Conservation (phyloP, 1,284 basidiomycete species). For the Ustilago hordei region DNA sequence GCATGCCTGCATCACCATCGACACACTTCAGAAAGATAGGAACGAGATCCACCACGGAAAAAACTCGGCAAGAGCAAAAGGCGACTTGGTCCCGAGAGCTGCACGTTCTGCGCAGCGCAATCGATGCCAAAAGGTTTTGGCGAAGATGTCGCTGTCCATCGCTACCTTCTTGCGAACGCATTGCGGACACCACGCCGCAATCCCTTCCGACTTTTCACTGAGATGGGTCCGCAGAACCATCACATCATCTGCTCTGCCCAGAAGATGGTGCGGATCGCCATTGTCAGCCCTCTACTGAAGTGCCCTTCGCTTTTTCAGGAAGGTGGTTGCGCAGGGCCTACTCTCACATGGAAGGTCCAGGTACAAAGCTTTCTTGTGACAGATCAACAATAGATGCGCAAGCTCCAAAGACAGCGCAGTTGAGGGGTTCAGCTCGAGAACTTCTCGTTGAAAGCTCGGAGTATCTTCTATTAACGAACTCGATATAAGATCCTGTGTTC, state of each 20-base stretch:
- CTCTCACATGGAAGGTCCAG: neutral
- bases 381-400: neutral
- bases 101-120: neutral
- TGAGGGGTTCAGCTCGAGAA: too few species aligned
- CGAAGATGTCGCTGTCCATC: too few species aligned
- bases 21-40: neutral
- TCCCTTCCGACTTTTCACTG: neutral
- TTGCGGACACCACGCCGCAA: too few species aligned
- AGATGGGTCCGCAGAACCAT: neutral
- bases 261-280: too few species aligned
- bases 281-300: too few species aligned
- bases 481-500: too few species aligned
- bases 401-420: too few species aligned
- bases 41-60: neutral
- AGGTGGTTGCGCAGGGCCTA: too few species aligned
- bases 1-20: neutral
- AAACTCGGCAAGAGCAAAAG: neutral
- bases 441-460: too few species aligned
- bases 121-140: neutral
- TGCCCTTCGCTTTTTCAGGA: too few species aligned
- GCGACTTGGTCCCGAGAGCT: neutral
- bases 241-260: neutral
- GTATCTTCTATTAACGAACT: too few species aligned
- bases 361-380: neutral
- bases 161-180: too few species aligned